Percentiles rank a stretch among this genome's conserved stretches.
These are phyloP conservation scores for Coleophoma crateriformis DNA, from an alignment of 2,329 filamentous ascomycete species.

Conservation along the genomic window DNA sequence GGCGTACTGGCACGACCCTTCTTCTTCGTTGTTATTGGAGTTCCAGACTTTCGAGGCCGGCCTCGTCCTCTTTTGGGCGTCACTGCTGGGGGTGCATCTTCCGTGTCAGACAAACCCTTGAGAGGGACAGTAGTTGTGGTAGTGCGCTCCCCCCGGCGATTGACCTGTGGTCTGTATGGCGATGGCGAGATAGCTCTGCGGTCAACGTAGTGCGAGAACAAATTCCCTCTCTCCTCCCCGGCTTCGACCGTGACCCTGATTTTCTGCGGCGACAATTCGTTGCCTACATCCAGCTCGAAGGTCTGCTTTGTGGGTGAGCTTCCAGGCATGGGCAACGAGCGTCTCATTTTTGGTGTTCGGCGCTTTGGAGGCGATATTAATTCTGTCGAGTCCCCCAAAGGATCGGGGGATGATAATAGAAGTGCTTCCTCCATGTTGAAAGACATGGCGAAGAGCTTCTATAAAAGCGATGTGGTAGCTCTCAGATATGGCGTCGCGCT, in stretches of 20 bases:
- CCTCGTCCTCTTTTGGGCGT: slow-evolving; percentile 35
- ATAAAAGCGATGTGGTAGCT: no score
- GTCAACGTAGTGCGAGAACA: slow-evolving; percentile 9
- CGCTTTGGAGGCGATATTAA: slow-evolving; percentile 21
- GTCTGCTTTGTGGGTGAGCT: slow-evolving; percentile 28
- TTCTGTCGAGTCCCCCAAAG: slow-evolving; percentile 23
- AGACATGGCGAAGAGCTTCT: slow-evolving; percentile 1
- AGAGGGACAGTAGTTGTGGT: slow-evolving; percentile 25
- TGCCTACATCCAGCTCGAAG: slow-evolving; percentile 27
- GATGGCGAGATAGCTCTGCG: slow-evolving; percentile 9
- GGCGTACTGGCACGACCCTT: slow-evolving; percentile 16
- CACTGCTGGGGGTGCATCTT: slow-evolving; percentile 14
- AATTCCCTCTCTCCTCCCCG: slow-evolving; percentile 18
- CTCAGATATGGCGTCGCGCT: no score
- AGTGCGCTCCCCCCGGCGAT: slow-evolving; percentile 18
- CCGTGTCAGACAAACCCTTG: slow-evolving; percentile 26
- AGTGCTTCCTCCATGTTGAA: slow-evolving; percentile 16
- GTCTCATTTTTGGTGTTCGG: slow-evolving; percentile 13
- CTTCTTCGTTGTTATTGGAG: slow-evolving; percentile 28
- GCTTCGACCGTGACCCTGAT: slow-evolving; percentile 28
- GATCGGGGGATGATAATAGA: slow-evolving; percentile 26
- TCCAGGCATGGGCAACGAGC: slow-evolving; percentile 17
- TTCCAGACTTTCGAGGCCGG: slow-evolving; percentile 34
- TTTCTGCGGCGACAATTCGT: slow-evolving; percentile 26
- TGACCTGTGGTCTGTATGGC: slow-evolving; percentile 12